Conservation (phyloP, 1,284 basidiomycete genomes). For the Rhodotorula sp. region DNA sequence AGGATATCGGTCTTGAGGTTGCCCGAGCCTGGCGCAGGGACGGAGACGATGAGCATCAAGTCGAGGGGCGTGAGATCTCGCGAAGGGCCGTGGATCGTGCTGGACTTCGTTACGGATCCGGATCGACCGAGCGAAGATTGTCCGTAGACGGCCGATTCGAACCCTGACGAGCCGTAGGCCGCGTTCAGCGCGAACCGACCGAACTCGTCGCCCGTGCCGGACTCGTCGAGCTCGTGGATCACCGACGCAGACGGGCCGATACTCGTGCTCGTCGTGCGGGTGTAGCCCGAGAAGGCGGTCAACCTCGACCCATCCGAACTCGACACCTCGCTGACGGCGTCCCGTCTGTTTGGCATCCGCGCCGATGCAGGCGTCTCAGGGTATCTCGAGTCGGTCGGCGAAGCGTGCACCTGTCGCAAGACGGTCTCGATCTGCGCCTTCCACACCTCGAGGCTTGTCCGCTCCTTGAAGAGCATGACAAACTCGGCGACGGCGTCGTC, state of each 20-base stretch:
- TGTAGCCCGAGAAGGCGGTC: constrained; percentile 20
- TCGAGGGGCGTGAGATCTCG: constrained; percentile 67
- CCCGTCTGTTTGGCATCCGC: not conserved
- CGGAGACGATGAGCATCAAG: constrained; percentile 83
- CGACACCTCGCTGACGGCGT: constrained; percentile 11
- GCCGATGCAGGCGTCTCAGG: constrained; percentile 7
- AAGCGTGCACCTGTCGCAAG: constrained; percentile 53
- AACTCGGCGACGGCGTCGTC: constrained; percentile 89
- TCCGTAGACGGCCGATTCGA: not conserved
- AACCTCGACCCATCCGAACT: constrained; percentile 10
- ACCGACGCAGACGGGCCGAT: constrained; percentile 11
- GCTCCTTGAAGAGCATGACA: constrained; percentile 88
- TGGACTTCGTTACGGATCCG: not conserved
- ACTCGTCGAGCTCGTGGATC: constrained; percentile 28
- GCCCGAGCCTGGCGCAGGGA: constrained; percentile 66
- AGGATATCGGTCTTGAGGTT: constrained; percentile 83
- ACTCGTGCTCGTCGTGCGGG: constrained; percentile 25
- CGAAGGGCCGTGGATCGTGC: not conserved
- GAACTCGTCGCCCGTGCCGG: constrained; percentile 11
- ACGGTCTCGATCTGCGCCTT: constrained; percentile 70
- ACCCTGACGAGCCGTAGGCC: constrained; percentile 6
- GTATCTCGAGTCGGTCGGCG: constrained; percentile 41
- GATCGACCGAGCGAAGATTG: not conserved
- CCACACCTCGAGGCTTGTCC: constrained; percentile 85
- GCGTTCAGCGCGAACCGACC: constrained; percentile 6